Conservation (phyloP, 495 filamentous ascomycete species). For the Talaromyces proteolyticus region DNA sequence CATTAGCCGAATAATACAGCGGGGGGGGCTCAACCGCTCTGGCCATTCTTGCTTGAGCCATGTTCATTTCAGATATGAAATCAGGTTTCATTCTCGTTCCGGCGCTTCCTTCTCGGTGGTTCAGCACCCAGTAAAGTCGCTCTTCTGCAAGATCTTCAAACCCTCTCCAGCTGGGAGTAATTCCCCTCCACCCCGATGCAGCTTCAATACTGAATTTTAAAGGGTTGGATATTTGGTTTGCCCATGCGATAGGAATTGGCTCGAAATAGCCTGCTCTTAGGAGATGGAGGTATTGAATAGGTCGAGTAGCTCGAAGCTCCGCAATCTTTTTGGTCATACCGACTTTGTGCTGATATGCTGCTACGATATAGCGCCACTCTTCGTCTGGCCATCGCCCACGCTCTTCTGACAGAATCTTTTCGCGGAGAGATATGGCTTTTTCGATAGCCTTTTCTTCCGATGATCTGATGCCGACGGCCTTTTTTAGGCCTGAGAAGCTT, state of each 20-base stretch:
- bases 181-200: conserved; percentile 37
- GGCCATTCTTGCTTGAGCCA: conserved; percentile 36
- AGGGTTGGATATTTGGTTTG: conserved; percentile 30
- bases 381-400: conserved; percentile 33
- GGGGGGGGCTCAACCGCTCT: conserved; percentile 32
- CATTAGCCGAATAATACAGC: conserved; percentile 28
- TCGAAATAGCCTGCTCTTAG: conserved; percentile 44
- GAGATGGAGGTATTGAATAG: conserved; percentile 40
- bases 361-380: conserved; percentile 27
- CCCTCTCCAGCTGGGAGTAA: conserved; percentile 41
- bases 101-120: conserved; percentile 26
- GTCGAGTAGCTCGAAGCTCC: conserved; percentile 25
- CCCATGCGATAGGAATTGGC: conserved; percentile 41
- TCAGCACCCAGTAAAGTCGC: conserved; percentile 42
- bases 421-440: conserved; percentile 18
- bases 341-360: conserved; percentile 32
- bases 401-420: conserved; percentile 34
- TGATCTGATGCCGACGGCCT: conserved; percentile 28
- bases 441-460: conserved; percentile 25
- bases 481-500: no score
- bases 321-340: conserved; percentile 34
- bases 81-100: conserved; percentile 33
- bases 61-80: conserved; percentile 32
- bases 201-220: conserved; percentile 40
- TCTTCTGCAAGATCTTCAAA: conserved; percentile 43